Evolutionary conservation across 2,329 filamentous ascomycete genomes (phyloP).

Genomic region (Colletotrichum tanaceti): DNA sequence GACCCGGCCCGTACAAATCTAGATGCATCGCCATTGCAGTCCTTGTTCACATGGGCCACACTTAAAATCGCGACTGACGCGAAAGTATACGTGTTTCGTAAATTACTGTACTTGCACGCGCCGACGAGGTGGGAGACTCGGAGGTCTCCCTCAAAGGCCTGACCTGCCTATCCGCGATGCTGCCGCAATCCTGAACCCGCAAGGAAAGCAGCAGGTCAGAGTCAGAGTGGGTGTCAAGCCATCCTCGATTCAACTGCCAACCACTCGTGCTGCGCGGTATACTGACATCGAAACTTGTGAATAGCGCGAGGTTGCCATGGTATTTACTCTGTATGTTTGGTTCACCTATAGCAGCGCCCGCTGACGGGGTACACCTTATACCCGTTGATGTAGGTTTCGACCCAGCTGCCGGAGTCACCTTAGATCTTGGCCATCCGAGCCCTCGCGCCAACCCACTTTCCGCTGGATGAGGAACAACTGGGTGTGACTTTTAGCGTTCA

Average conservation of each 20-base stretch:
- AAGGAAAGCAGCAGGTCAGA: neutral
- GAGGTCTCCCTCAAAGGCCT: neutral
- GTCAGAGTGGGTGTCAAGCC: neutral
- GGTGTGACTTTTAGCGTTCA: neutral
- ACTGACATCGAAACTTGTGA: too few relatives aligned
- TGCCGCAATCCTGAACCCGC: neutral
- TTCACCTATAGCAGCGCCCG: neutral
- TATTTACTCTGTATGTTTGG: too few relatives aligned
- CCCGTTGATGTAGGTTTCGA: too few relatives aligned
- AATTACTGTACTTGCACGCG: neutral
- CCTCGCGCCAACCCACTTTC: neutral
- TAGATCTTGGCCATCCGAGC: neutral
- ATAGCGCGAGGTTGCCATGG: neutral
- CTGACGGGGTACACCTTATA: too few relatives aligned
- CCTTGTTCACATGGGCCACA: neutral
- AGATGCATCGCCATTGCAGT: neutral
- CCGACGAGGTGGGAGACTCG: neutral
- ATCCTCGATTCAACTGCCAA: neutral
- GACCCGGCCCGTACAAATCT: neutral
- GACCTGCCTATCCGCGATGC: neutral
- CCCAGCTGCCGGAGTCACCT: neutral
- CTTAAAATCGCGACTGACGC: neutral
- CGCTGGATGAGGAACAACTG: neutral
- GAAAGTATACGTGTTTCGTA: neutral
- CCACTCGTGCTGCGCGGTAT: neutral